phyloP scores from a whole-genome alignment of 495 filamentous ascomycete genomes.

The Aspergillus cristatus region DNA sequence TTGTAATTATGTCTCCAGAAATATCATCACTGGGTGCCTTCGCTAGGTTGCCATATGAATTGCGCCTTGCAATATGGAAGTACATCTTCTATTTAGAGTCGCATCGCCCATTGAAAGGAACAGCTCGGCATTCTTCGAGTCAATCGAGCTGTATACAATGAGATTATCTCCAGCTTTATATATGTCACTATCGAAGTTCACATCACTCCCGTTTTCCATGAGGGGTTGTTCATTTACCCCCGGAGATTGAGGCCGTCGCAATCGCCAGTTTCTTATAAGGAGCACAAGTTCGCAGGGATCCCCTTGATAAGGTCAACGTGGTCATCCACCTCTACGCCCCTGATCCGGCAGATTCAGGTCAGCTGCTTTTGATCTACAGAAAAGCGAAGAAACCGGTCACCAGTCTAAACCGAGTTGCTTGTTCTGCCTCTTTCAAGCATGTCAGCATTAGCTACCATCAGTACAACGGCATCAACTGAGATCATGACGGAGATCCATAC shows the following conservation, averaged over 20 bases:
- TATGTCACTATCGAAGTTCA: neutral
- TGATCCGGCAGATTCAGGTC: neutral
- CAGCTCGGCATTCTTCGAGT: neutral
- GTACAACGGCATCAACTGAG: neutral
- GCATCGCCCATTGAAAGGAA: neutral
- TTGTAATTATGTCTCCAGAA: too few relatives aligned
- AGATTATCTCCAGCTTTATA: neutral
- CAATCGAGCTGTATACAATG: neutral
- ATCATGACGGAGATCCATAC: neutral
- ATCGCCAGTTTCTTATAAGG: neutral
- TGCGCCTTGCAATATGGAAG: neutral
- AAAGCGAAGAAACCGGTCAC: neutral
- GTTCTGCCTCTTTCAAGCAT: neutral
- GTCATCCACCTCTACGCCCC: neutral
- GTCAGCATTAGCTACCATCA: neutral
- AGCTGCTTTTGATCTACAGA: neutral
- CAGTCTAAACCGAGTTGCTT: neutral
- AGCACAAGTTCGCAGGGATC: neutral
- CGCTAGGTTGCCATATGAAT: neutral
- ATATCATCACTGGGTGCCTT: neutral
- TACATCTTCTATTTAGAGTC: neutral
- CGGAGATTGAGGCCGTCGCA: neutral
- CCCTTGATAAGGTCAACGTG: neutral
- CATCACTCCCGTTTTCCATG: neutral
- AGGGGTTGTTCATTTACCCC: neutral